These are phyloP conservation scores for Aspergillus sp. DNA, from an alignment of 2,329 filamentous ascomycete species.

Conservation along the genomic window DNA sequence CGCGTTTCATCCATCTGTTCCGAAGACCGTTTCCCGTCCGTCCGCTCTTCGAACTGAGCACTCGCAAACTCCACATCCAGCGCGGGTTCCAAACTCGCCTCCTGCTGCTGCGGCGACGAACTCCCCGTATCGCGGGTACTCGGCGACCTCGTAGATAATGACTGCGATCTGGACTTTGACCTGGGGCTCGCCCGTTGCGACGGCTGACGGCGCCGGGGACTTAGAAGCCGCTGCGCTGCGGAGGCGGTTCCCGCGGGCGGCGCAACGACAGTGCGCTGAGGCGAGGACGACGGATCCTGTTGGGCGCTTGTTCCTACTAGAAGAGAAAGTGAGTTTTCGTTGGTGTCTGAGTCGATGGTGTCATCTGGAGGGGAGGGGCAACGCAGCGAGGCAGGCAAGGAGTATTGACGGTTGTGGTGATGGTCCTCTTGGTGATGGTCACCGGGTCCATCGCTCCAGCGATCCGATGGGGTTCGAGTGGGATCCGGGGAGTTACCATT, in stretches of 20 bases:
- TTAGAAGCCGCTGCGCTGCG: constrained; percentile 24
- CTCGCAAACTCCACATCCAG: constrained; percentile 35
- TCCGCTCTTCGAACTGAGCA: constrained; percentile 22
- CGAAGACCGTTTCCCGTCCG: constrained; percentile 33
- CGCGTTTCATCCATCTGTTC: constrained; percentile 33
- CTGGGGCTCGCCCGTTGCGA: constrained; percentile 11
- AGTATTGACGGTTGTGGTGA: constrained; percentile 14
- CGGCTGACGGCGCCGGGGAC: constrained; percentile 18
- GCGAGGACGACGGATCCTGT: constrained; percentile 17
- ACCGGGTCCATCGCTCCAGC: constrained; percentile 10
- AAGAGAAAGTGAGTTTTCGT: constrained; percentile 25
- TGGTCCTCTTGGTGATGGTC: constrained; percentile 7
- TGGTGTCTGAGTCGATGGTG: constrained; percentile 16
- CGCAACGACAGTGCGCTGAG: constrained; percentile 15
- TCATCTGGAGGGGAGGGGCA: constrained; percentile 18
- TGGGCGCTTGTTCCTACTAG: constrained; percentile 20
- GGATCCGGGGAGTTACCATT: constrained; percentile 34
- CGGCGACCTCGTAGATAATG: constrained; percentile 16
- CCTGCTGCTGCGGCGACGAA: constrained; percentile 14
- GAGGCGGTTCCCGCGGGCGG: constrained; percentile 31
- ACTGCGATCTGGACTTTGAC: constrained; percentile 21
- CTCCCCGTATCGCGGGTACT: constrained; percentile 11
- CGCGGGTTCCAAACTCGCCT: constrained; percentile 15
- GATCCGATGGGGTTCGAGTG: constrained; percentile 12
- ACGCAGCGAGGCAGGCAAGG: constrained; percentile 15